Evolutionary conservation across 2,329 filamentous ascomycete species (phyloP), one percentile per base, ranked within the genome.

Genomic region (Pyrenophora tritici-repentis): DNA sequence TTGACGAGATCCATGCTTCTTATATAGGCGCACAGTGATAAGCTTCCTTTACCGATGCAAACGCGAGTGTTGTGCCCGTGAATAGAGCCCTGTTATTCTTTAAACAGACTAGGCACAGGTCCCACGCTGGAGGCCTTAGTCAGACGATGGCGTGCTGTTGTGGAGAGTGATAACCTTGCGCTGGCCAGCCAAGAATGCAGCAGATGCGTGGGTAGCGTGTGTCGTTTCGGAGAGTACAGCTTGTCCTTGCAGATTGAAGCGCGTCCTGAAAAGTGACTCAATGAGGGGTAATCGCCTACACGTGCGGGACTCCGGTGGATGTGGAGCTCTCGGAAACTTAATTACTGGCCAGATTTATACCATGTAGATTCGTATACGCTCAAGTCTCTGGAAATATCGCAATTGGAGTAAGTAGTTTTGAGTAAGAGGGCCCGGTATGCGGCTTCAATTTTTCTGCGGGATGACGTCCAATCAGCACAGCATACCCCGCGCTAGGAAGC

Each of bases 1-100:
- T 73, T 74, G 58, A 75, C 72, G 31, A 75, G 64, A 71, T 75
- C 72, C 73, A 75, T 75, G 26, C 47, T 62, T 65, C 66, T 64
- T 61, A 63, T 33, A 39, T 48, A 55, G 41, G 54, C 53, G 47
- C 49, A 53, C 39, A 36, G 39, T 51, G 22, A 31, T 47, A 39
- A 17, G 24, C 26, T 22, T 12, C 16, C 13, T 22, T 18, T 29
- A 44, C 20, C 33, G 16, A 36, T 35, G 24, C 22, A 22, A 46
- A 32, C 37, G 32, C 18, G 35, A 29, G 24, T 14, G 42, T 16
- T 31, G 24, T n/a, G n/a, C 29, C 26, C 38, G 41, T 35, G 17
- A 37, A 39, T 32, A 44, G 26, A 53, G 56, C 50, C 52, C 58
- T 54, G 54, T 44, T 52, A 55, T 57, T 46, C 29, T 17, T 32